These are phyloP conservation scores for Didymella pinodella DNA, from an alignment of 2,329 filamentous ascomycete genomes.

Conservation along the genomic window DNA sequence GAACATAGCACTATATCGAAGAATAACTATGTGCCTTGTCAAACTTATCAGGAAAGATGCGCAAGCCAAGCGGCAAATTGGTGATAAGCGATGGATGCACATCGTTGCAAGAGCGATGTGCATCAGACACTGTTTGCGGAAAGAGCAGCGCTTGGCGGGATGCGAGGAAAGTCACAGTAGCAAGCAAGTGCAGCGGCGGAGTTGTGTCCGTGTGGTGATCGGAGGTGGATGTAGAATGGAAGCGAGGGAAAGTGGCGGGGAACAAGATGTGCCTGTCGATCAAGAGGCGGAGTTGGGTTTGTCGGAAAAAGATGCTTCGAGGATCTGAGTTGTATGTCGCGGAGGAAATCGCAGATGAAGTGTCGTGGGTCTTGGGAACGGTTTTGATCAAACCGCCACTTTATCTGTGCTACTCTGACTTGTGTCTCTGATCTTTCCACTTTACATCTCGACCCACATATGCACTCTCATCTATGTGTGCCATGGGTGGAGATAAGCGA, in stretches of 20 bases:
- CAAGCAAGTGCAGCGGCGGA: constrained; percentile 4
- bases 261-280: constrained; percentile 11
- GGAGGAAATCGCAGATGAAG: neutral
- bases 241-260: neutral
- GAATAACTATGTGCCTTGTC: constrained; percentile 5
- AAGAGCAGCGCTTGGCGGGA: constrained; percentile 10
- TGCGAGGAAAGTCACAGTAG: neutral
- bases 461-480: neutral
- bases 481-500: neutral
- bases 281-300: constrained; percentile 6
- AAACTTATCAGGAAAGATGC: constrained; percentile 14
- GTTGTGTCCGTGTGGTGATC: neutral
- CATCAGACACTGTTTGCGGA: constrained; percentile 12
- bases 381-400: neutral
- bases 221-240: neutral
- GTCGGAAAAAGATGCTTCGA: constrained; percentile 5
- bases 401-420: neutral
- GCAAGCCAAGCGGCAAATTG: constrained; percentile 1
- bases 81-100: constrained; percentile 1
- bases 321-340: neutral
- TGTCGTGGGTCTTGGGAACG: neutral
- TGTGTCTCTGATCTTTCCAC: neutral
- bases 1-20: constrained; percentile 20
- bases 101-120: neutral
- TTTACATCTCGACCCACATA: neutral